Conservation (phyloP, 2,329 filamentous ascomycete genomes). For the Albifimbria verrucaria region DNA sequence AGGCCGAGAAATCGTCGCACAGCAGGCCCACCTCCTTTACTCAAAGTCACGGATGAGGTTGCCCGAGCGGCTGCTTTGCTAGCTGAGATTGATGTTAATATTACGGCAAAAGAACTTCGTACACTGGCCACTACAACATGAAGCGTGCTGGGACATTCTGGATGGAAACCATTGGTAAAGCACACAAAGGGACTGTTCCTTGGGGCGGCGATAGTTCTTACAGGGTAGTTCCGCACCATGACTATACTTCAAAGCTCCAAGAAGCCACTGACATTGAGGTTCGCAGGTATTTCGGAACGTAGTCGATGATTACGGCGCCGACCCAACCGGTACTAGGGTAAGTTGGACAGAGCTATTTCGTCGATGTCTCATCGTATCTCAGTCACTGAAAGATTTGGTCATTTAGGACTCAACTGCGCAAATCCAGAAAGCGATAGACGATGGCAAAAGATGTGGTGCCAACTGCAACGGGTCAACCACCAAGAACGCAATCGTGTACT, state of each 20-base stretch:
- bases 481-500: constrained; percentile 15
- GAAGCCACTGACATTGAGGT: background rate
- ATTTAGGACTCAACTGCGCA: background rate
- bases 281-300: background rate
- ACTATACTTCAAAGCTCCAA: background rate
- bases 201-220: background rate
- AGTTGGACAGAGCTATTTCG: background rate
- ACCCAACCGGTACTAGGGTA: background rate
- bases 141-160: background rate
- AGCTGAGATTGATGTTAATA: background rate
- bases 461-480: constrained; percentile 12
- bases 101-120: background rate
- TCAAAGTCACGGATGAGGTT: background rate
- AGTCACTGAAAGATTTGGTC: background rate
- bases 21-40: background rate
- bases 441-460: constrained; percentile 9
- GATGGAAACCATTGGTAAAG: background rate
- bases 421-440: constrained; percentile 14
- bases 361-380: background rate
- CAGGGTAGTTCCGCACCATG: background rate
- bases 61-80: background rate
- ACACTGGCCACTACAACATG: background rate
- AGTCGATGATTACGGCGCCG: background rate
- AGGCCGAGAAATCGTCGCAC: background rate
- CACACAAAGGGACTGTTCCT: background rate